Conservation (phyloP, 2,329 filamentous ascomycete species). For the Exophiala sideris region DNA sequence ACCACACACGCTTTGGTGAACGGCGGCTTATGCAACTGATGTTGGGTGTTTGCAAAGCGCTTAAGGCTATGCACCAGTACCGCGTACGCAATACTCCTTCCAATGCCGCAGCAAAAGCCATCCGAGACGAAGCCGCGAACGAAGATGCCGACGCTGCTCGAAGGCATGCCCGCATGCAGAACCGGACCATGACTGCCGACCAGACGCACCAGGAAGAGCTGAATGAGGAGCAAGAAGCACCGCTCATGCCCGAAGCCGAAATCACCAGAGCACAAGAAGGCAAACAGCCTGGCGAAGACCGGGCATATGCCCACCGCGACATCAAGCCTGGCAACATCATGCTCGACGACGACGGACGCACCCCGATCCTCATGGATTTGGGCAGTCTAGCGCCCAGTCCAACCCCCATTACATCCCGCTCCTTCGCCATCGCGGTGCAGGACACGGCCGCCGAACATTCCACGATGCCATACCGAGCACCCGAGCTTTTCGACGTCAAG, state of each 20-base stretch:
- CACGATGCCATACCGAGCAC: slow-evolving; percentile 97
- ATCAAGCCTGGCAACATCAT: slow-evolving; percentile 99
- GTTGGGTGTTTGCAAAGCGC: slow-evolving; percentile 81
- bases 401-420: slow-evolving; percentile 83
- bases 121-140: slow-evolving; percentile 54
- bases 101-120: slow-evolving; percentile 52
- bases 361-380: slow-evolving; percentile 94
- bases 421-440: slow-evolving; percentile 85
- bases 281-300: slow-evolving; percentile 63
- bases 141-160: slow-evolving; percentile 47
- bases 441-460: slow-evolving; percentile 93
- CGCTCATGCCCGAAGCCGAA: slow-evolving; percentile 68
- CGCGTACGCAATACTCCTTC: slow-evolving; percentile 51
- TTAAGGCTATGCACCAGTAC: slow-evolving; percentile 91
- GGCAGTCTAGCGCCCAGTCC: slow-evolving; percentile 86
- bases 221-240: slow-evolving; percentile 72
- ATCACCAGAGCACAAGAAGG: slow-evolving; percentile 65
- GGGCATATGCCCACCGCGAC: slow-evolving; percentile 90
- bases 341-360: slow-evolving; percentile 86
- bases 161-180: slow-evolving; percentile 39
- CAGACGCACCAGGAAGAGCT: slow-evolving; percentile 59
- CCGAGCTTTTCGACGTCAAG: slow-evolving; percentile 96
- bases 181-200: slow-evolving; percentile 40
- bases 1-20: slow-evolving; percentile 87
- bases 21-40: slow-evolving; percentile 83